Base-by-base conservation (phyloP, 1,139 yeast genomes). In the Geotrichum europaeum region DNA sequence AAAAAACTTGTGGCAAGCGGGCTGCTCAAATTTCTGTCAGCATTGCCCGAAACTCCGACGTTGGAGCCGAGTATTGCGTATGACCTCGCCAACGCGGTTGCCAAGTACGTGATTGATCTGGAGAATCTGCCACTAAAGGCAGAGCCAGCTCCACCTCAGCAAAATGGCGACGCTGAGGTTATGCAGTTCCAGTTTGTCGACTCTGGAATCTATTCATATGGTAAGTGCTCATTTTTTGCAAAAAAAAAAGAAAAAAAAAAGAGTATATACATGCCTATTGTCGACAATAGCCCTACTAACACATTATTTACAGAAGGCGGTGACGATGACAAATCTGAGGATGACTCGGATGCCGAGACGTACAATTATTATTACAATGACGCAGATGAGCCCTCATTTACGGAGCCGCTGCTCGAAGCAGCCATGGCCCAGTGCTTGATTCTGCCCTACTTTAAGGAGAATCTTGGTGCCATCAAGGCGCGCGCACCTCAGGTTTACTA, bases 1-100 rank as follows among this genome's bases (percentile, higher is more conserved):
- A 57, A 59, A 28, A 59, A 59, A 32, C 20, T 56, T n/a, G 58
- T 53, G 2, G 52, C 61, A 3, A 22, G 49, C 10, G 56, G 59
- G 12, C 40, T 53, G 25, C 47, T 59, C 12, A 24, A 51, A 7
- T 36, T 59, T 18, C 54, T 59, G 22, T 51, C 43, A 3, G 45
- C 54, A 1, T 5, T 40, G 20, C 47, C 47, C 4, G 20, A 40
- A n/a, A 40, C 5, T 15, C 47, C 10, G 1, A n/a, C 47, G 7
- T 4, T 40, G 7, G 47, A 40, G 18, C 47, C 20, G 18, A n/a
- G 18, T 18, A 40, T 40, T 40, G 47, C 47, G 18, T 40, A 40
- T 7, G 20, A 40, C 20, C 4, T 59, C 1, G 53, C 55, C 15
- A 24, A 34, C 24, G 45, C 54, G 36, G 25, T 59, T 6, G 57